Evolutionary conservation across 306 rosid species (phyloP).

Genomic region (Trifolium subterraneum): DNA sequence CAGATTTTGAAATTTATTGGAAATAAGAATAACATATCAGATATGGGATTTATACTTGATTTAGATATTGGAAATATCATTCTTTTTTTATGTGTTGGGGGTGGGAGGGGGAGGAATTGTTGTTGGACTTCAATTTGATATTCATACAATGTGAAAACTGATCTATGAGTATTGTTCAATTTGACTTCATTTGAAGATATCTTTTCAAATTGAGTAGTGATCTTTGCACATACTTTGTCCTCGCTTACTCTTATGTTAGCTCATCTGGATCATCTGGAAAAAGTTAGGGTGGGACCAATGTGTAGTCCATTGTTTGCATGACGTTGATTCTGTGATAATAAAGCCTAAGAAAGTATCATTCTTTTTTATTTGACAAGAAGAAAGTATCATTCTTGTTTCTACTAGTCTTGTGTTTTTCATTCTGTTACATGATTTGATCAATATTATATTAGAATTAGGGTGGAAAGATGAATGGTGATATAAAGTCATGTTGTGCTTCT

Average conservation of each 20-base stretch:
- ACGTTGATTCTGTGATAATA: neutral
- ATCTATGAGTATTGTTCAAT: slow-evolving; percentile 5
- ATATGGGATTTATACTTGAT: slow-evolving; percentile 3
- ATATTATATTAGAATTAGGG: neutral
- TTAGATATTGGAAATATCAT: neutral
- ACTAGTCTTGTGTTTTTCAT: neutral
- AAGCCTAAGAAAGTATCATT: slow-evolving; percentile 8
- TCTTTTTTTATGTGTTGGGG: neutral
- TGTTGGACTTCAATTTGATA: neutral
- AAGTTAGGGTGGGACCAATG: neutral
- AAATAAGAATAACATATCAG: neutral
- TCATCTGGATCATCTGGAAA: neutral
- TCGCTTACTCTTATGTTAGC: neutral
- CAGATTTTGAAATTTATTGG: neutral
- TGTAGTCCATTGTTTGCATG: slow-evolving; percentile 1
- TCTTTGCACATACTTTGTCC: slow-evolving; percentile 30
- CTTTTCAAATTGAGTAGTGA: neutral
- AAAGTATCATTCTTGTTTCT: slow-evolving; percentile 18
- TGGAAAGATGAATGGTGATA: slow-evolving; percentile 1
- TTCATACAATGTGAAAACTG: neutral
- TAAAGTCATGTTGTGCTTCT: neutral
- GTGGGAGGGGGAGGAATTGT: neutral
- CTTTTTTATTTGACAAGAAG: too few species aligned
- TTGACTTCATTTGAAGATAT: neutral
- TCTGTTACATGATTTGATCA: neutral